Conservation (phyloP, 768 basidiomycete genomes). For the Daedaleopsis nitida region DNA sequence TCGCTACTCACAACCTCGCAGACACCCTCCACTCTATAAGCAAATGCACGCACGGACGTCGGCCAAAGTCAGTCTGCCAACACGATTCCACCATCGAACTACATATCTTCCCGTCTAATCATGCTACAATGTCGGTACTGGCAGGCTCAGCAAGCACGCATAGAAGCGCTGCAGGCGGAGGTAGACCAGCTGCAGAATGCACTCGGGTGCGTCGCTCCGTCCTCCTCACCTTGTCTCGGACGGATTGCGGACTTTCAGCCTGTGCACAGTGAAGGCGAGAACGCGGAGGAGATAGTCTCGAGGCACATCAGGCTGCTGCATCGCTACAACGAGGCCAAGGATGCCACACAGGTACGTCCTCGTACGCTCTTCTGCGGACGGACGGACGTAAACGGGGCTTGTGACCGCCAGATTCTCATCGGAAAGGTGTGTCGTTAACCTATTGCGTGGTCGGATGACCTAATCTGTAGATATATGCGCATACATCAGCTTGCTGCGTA, state of each 20-base stretch:
- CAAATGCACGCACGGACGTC: conserved; percentile 25
- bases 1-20: not conserved
- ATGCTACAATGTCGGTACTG: not conserved
- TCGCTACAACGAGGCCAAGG: conserved; percentile 80
- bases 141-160: conserved; percentile 55
- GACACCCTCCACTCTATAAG: not conserved
- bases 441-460: not conserved
- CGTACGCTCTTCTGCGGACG: no score
- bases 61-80: conserved; percentile 12
- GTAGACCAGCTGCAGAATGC: conserved; percentile 46
- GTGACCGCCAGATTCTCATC: conserved; percentile 62
- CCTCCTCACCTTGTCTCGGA: conserved; percentile 4
- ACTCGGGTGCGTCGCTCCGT: conserved; percentile 45
- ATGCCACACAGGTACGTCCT: conserved; percentile 67
- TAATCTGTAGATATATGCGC: conserved; percentile 19
- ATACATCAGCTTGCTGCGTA: conserved; percentile 64
- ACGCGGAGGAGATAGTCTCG: conserved; percentile 62
- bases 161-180: conserved; percentile 49
- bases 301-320: conserved; percentile 73
- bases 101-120: no score
- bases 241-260: not conserved
- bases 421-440: conserved; percentile 54
- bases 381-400: not conserved
- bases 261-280: conserved; percentile 38
- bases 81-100: no score